Base-by-base conservation (phyloP, 108 stramenopile species). In the Ochromonas danica region DNA sequence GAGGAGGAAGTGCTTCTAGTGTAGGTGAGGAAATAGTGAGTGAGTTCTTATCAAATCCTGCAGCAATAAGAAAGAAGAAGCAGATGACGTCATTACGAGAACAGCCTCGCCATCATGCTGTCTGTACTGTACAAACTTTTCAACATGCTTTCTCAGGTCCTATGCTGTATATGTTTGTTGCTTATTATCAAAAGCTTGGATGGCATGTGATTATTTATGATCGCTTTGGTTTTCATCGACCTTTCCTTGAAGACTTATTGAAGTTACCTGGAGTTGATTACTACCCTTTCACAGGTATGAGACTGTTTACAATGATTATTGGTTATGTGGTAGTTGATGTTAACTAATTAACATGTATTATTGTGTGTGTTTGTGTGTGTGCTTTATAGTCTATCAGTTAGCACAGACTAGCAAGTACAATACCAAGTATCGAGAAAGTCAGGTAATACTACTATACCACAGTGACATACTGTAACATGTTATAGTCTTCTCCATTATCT, bases 121-220 rank as follows among this genome's bases (percentile, higher is more conserved):
- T 67, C 6, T 67, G 63, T 67, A 67, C 63, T 31, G 63, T 67
- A 28, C 63, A 35, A 10, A 67, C 63, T 31, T 67, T 67, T 36
- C 27, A 33, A 10, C 31, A 36, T 36, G 17, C 63, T 67, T 28
- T 31, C 10, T 35, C 6, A 67, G 63, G 63, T 14, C 25, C 63
- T 10, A 67, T 67, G 63, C 63, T 67, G 63, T 67, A 67, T 36
- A 31, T 67, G 31, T 67, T 67, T 36, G 25, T 36, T 14, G 17
- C 63, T 14, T 67, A 31, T 67, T 67, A 67, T 36, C 63, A 67
- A 10, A 35, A 14, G 63, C 3, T 67, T 3, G 63, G 63, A 10
- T 67, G 63, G 63, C 17, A 25, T 6, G 63, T 67, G 14, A 67
- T 67, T 36, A 33, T 67, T 6, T 67, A 67, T 36, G 63, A 67